Evolutionary conservation across 352 stramenopile species (phyloP).

Genomic region (Aphanomyces astaci): DNA sequence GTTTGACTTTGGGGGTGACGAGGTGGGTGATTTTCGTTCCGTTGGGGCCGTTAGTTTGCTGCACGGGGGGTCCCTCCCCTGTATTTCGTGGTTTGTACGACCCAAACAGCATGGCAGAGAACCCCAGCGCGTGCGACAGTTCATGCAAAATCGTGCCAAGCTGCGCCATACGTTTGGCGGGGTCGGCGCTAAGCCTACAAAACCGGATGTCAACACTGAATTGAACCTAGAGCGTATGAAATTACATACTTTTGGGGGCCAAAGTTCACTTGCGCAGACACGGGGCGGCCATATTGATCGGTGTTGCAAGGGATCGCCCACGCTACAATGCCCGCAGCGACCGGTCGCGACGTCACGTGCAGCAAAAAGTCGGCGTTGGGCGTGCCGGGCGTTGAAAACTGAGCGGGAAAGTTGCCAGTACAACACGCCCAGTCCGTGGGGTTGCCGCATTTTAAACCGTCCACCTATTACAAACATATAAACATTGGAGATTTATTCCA

Average conservation of each 20-base stretch:
- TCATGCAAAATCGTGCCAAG: slow-evolving; percentile 22
- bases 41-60: not conserved
- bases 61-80: not conserved
- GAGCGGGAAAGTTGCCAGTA: slow-evolving; percentile 32
- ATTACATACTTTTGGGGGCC: slow-evolving; percentile 40
- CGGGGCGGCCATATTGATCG: slow-evolving; percentile 63
- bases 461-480: too few species aligned
- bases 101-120: slow-evolving; percentile 7
- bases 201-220: slow-evolving; percentile 41
- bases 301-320: slow-evolving; percentile 78
- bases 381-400: slow-evolving; percentile 36
- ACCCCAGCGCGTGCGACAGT: slow-evolving; percentile 24
- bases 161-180: not conserved
- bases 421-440: slow-evolving; percentile 59
- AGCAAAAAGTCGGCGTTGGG: slow-evolving; percentile 60
- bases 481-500: too few species aligned
- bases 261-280: slow-evolving; percentile 24
- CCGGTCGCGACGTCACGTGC: slow-evolving; percentile 47
- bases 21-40: slow-evolving; percentile 14
- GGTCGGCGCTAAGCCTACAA: slow-evolving; percentile 28
- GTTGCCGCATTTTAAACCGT: slow-evolving; percentile 37
- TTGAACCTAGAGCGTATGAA: too few species aligned
- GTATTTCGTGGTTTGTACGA: slow-evolving; percentile 10
- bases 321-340: slow-evolving; percentile 37
- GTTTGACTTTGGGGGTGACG: slow-evolving; percentile 9